Evolutionary conservation across 257 asterid genomes (phyloP), one percentile per base, ranked within the genome.

Genomic region (Capsicum baccatum): DNA sequence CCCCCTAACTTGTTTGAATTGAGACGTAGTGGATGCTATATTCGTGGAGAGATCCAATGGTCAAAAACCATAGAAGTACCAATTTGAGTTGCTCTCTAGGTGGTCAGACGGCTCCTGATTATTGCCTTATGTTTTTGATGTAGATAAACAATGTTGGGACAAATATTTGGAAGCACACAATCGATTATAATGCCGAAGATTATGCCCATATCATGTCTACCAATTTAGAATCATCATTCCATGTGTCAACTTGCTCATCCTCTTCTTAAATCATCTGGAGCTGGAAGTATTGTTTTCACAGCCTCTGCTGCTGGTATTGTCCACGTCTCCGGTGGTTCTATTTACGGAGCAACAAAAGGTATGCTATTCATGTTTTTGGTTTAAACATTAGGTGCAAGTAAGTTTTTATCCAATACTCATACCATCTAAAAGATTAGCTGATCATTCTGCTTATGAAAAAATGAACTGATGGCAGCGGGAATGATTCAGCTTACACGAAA

Each of bases 71-170:
- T 19, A 11, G 11, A 6, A 37, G 37, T 21, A 37, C 48, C 47
- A 66, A 66, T 66, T n/a, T 9, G 19, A 33, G 48, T 35, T 37
- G 52, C 76, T 67, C 50, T 67, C 21, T 67, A 14, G 60, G n/a
- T 1, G 19, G n/a, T 10, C 19, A 66, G 73, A 64, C 8, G 6
- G 6, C 5, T 64, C 0, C 17, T 11, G 71, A 26, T 64, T 63
- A 0, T 44, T 17, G 2, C 13, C 16, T 16, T 15, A 16, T 69
- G 14, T 6, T 84, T 17, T 47, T 16, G 14, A 9, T 86, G 78
- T 79, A 95, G 99, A 79, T 97, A 85, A 97, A 97, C 86, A 97
- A 97, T 89, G 98, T 92, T 7, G 99, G 99, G 85, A 95, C 98
- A 60, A 95, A 94, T 87, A 88, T 97, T 84, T 87, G 97, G 93